Evolutionary conservation across 2,329 filamentous ascomycete species (phyloP).

Genomic region (Diaporthe capsici): DNA sequence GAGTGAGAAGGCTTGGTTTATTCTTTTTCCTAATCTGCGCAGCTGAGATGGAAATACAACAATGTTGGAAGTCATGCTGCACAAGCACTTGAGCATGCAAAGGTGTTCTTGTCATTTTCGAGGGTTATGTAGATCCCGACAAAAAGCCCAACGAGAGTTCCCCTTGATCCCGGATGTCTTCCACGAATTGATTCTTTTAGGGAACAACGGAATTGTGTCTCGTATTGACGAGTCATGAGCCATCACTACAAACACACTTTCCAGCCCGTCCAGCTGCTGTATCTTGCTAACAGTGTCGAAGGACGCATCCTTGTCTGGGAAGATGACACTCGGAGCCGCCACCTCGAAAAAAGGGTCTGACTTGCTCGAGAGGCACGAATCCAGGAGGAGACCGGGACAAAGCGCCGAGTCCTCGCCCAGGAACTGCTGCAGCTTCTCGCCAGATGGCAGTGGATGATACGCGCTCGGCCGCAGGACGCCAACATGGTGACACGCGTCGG

Average conservation of each 20-base stretch:
- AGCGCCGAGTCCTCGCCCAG: slow-evolving; percentile 1
- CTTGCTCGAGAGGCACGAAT: not conserved
- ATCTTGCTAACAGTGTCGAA: slow-evolving; percentile 24
- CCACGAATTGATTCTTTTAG: slow-evolving; percentile 5
- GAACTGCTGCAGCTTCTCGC: slow-evolving; percentile 2
- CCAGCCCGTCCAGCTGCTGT: slow-evolving; percentile 16
- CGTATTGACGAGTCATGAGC: slow-evolving; percentile 24
- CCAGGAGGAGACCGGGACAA: slow-evolving; percentile 13
- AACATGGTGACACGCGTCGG: slow-evolving; percentile 48
- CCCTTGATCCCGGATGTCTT: not conserved
- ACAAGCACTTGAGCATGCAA: not conserved
- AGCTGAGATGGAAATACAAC: not conserved
- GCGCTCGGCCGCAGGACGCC: slow-evolving; percentile 54
- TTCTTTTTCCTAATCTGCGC: not conserved
- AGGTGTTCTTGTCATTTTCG: not conserved
- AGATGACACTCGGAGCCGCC: slow-evolving; percentile 7
- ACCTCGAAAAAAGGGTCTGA: slow-evolving; percentile 45
- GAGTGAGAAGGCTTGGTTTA: not conserved
- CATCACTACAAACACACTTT: slow-evolving; percentile 23
- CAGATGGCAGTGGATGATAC: slow-evolving; percentile 52
- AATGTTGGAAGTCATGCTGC: not conserved
- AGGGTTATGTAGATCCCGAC: slow-evolving; percentile 7
- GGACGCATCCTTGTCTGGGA: slow-evolving; percentile 19
- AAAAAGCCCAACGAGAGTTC: slow-evolving; percentile 12
- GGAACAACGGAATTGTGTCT: slow-evolving; percentile 7